These are phyloP conservation scores for Hymenoscyphus fraxineus DNA, from an alignment of 2,329 filamentous ascomycete species.

Conservation along the genomic window DNA sequence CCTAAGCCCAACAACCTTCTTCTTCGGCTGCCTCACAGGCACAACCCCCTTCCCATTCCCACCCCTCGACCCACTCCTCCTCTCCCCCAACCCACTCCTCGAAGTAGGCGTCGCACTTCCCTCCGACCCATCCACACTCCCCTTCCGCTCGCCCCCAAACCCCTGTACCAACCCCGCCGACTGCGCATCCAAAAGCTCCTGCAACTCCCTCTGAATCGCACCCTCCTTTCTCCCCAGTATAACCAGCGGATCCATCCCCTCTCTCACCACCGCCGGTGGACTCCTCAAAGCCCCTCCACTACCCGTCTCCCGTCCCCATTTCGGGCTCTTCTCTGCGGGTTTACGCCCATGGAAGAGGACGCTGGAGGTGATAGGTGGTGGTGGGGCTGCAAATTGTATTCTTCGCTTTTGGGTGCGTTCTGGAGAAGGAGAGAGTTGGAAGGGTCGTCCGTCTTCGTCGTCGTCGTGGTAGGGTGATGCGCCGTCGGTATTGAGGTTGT, in stretches of 20 bases:
- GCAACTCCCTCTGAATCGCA: constrained; percentile 54
- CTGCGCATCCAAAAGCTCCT: constrained; percentile 56
- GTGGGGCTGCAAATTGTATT: constrained; percentile 32
- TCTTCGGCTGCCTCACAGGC: constrained; percentile 57
- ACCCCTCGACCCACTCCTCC: constrained; percentile 17
- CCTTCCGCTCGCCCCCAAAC: constrained; percentile 24
- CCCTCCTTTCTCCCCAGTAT: constrained; percentile 46
- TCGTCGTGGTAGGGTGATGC: not conserved
- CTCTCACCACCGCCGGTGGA: constrained; percentile 14
- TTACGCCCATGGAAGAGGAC: constrained; percentile 12
- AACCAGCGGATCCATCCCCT: constrained; percentile 34
- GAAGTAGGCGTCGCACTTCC: constrained; percentile 33
- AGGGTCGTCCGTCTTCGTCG: not conserved
- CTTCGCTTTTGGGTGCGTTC: constrained; percentile 19
- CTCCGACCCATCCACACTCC: constrained; percentile 40
- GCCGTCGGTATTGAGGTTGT: constrained; percentile 5
- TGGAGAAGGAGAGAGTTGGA: constrained; percentile 15
- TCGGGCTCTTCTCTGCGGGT: not conserved
- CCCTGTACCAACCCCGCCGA: constrained; percentile 42
- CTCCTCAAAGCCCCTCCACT: not conserved
- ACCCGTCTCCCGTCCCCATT: not conserved
- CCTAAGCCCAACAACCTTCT: constrained; percentile 51
- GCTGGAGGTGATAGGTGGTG: constrained; percentile 29
- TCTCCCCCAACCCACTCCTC: constrained; percentile 13
- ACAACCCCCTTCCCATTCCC: constrained; percentile 40